Evolutionary conservation across 441 rosid genomes (phyloP).

Genomic region (Breynia disticha): DNA sequence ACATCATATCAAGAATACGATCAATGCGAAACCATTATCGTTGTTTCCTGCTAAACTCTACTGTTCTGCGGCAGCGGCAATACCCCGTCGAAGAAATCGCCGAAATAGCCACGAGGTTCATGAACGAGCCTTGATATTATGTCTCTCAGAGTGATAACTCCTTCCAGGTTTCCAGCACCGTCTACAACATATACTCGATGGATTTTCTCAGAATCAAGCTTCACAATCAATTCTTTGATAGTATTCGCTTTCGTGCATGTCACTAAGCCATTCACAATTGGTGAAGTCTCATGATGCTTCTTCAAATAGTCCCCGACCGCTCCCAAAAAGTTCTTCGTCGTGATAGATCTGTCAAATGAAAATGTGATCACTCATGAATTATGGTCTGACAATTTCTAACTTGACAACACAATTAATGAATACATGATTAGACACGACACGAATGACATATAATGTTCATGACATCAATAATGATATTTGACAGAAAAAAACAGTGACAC

Average conservation of each 20-base stretch:
- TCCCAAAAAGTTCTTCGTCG: slow-evolving; percentile 66
- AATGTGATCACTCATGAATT: neutral
- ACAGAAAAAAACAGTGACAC: too few species aligned
- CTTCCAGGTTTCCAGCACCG: slow-evolving; percentile 71
- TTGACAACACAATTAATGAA: too few species aligned
- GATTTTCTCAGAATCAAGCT: slow-evolving; percentile 56
- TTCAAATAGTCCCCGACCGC: slow-evolving; percentile 68
- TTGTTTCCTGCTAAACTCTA: slow-evolving; percentile 43
- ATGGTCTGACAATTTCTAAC: too few species aligned
- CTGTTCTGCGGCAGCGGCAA: slow-evolving; percentile 65
- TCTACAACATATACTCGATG: slow-evolving; percentile 79
- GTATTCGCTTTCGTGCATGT: slow-evolving; percentile 56
- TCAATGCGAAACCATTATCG: neutral
- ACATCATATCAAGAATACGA: too few species aligned
- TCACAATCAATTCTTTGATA: slow-evolving; percentile 62
- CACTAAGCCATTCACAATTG: slow-evolving; percentile 49
- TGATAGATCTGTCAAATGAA: slow-evolving; percentile 51
- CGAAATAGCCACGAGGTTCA: slow-evolving; percentile 93
- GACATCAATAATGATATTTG: too few species aligned
- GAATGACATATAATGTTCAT: too few species aligned
- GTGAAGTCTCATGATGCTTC: slow-evolving; percentile 40
- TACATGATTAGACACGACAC: too few species aligned
- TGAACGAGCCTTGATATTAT: slow-evolving; percentile 86
- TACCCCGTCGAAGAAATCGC: slow-evolving; percentile 93
- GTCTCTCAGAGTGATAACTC: slow-evolving; percentile 83